Evolutionary conservation across 805 yeast genomes (phyloP).

Genomic region (Schizosaccharomyces japonicus): DNA sequence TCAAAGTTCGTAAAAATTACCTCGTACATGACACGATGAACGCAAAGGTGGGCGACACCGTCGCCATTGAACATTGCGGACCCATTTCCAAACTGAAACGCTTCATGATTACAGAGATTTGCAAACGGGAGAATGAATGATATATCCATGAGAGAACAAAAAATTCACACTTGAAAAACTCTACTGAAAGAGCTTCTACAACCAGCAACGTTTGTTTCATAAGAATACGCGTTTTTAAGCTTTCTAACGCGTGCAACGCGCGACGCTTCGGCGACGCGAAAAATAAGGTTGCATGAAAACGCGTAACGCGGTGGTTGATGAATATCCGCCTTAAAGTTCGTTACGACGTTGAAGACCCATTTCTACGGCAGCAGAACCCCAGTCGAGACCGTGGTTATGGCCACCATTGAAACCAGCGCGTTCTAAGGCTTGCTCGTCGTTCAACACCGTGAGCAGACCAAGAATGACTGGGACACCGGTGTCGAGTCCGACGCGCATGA

Average conservation of each 20-base stretch:
- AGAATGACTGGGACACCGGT: conserved; percentile 62
- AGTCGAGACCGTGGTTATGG: conserved; percentile 92
- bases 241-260: too few species aligned
- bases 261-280: too few species aligned
- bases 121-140: neutral
- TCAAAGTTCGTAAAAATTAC: neutral
- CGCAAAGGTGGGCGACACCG: neutral
- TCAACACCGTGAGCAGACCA: conserved; percentile 78
- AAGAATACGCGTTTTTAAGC: too few species aligned
- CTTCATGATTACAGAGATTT: neutral
- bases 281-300: too few species aligned
- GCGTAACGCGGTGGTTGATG: too few species aligned
- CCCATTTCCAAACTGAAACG: neutral
- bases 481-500: conserved; percentile 59
- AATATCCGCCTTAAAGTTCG: too few species aligned
- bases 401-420: conserved; percentile 71
- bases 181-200: too few species aligned
- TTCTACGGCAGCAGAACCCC: conserved; percentile 98
- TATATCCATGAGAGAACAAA: too few species aligned
- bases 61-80: neutral
- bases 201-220: too few species aligned
- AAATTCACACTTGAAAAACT: too few species aligned
- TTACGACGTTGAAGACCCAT: conserved; percentile 26
- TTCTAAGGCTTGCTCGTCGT: conserved; percentile 78
- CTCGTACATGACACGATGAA: neutral